A percentile compares a stretch with the other conserved stretches of the same genome.
phyloP scores from a whole-genome alignment of 768 basidiomycete species.

The Epithele typhae region DNA sequence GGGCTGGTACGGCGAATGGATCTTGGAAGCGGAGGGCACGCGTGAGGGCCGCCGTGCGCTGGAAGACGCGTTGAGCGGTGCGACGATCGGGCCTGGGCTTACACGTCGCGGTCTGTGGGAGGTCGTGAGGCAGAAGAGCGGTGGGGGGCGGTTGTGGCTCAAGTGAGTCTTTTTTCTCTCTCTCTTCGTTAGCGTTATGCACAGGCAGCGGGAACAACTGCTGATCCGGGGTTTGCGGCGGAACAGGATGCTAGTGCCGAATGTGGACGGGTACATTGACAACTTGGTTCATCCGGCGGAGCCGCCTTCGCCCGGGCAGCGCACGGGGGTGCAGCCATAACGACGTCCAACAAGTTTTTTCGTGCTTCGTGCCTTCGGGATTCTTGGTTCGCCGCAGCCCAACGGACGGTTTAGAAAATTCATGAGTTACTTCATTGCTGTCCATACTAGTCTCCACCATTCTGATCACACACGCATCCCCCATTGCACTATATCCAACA shows the following conservation, averaged over 20 bases:
- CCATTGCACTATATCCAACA: too few species aligned
- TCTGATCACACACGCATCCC: too few species aligned
- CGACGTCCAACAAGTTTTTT: too few species aligned
- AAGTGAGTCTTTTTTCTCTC: conserved; percentile 36
- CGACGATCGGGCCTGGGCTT: conserved; percentile 23
- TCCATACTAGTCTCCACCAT: too few species aligned
- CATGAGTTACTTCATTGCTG: too few species aligned
- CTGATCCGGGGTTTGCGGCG: not conserved
- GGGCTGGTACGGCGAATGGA: conserved; percentile 77
- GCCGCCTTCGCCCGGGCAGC: not conserved
- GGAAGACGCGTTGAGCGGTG: conserved; percentile 49
- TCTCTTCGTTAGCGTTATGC: not conserved
- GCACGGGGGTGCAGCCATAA: too few species aligned
- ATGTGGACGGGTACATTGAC: conserved; percentile 18
- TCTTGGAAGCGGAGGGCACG: conserved; percentile 77
- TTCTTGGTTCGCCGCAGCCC: too few species aligned
- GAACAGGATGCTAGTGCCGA: conserved; percentile 15
- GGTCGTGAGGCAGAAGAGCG: conserved; percentile 58
- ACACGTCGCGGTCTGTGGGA: conserved; percentile 38
- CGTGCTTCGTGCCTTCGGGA: too few species aligned
- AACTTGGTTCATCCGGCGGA: conserved; percentile 14
- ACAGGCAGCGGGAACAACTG: not conserved
- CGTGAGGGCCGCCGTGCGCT: conserved; percentile 55
- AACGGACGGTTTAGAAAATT: too few species aligned
- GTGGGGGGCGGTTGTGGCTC: conserved; percentile 58